Evolutionary conservation across 148 eudicot genomes (phyloP), one percentile per base, ranked within the genome.

Genomic region (Heliamphora exappendiculata): DNA sequence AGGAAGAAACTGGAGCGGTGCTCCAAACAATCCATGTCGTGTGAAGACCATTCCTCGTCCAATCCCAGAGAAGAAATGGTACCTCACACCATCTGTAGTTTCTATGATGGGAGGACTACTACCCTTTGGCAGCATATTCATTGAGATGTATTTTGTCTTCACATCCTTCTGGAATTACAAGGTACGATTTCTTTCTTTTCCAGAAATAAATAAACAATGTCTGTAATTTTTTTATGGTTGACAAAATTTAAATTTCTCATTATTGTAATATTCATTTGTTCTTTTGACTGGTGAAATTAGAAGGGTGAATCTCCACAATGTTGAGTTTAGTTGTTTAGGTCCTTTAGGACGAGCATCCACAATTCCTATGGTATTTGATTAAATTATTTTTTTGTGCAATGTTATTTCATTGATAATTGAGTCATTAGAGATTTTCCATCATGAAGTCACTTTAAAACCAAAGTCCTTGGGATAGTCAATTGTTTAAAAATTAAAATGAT

Each of bases 161-260:
- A 89, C 95, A 31, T 90, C 97, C 74, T 90, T 93, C 70, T 92
- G 94, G 97, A 92, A 92, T 81, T 90, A 92, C 89, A 92, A 90
- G 94, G 97, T 92, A 45, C 10, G 1, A 28, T 7, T 20, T 59
- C 24, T 45, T 63, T 66, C 55, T 7, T n/a, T 20, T 20, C 50
- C 0, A 0, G n/a, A 69, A n/a, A 53, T 50, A 50, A 3, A 50
- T 20, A 19, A 17, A n/a, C n/a, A 71, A 10, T 54, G 22, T 10
- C 3, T 5, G 4, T 20, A 22, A 20, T 13, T 28, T 3, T 1
- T 51, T 26, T 7, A 33, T 8, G 39, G 14, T 26, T 16, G 19
- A 42, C 16, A 3, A 29, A 7, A 31, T 71, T 69, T n/a, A 29
- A 74, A 59, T 59, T 59, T 44, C 39, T 28, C 54, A 59, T 20